Evolutionary conservation across 495 filamentous ascomycete species (phyloP), one percentile per base, ranked within the genome.

Genomic region (Emericellopsis terricola): DNA sequence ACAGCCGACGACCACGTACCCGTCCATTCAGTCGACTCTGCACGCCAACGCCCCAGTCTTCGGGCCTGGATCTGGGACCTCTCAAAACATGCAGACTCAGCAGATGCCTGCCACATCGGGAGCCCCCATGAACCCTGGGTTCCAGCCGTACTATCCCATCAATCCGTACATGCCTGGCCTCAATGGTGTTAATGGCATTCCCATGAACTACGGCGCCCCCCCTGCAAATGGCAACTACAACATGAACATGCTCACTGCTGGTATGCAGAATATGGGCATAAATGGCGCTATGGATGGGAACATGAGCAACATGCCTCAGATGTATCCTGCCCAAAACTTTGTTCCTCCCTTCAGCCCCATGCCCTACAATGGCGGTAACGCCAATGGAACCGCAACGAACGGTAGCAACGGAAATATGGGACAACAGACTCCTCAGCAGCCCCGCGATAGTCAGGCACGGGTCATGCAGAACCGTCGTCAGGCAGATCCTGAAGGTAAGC

Each of bases 21-120:
- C 67, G 28, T 58, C 73, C 0, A 60, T 73, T 41, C 61, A 69
- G 17, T 79, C 81, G 5, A 69, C 64, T n/a, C 57, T 94, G 16
- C 84, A 94, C 37, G 75, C 75, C 18, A 78, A 64, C 49, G 80
- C 82, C 37, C 59, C 78, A 29, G 66, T 80, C 0, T 91, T 89
- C 50, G 67, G 68, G 5, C 67, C 71, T 2, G 41, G 55, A 1
- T 38, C 53, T 8, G 47, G 52, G 6, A 44, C 49, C 30, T 53
- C 51, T 35, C 43, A 52, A 28, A 38, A 48, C 23, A 26, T 26
- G 23, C 6, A 11, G 6, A 6, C 23, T 11, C 23, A 6, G 6
- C 23, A 26, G 23, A 26, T 26, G 6, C 23, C 23, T 11, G 23
- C 23, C 23, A 6, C 23, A 26, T n/a, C n/a, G n/a, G n/a, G n/a